Conservation (phyloP, 768 basidiomycete genomes). For the Tubosaeta brunneosetosa region DNA sequence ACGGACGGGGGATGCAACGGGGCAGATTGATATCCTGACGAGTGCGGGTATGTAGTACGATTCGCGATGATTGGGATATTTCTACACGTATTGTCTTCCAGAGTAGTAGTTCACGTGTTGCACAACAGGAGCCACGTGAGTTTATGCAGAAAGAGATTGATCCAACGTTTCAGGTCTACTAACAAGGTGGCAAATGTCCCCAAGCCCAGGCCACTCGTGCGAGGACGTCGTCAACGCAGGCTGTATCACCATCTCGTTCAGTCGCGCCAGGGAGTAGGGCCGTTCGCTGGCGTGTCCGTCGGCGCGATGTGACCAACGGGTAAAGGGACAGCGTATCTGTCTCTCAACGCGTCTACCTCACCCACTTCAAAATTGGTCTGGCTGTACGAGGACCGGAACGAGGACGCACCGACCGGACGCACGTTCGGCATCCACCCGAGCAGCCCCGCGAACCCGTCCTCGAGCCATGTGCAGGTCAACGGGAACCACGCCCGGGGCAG, state of each 20-base stretch:
- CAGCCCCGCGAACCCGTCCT: constrained; percentile 10
- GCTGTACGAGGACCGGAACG: constrained; percentile 33
- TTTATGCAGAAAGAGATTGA: too few species aligned
- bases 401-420: background rate
- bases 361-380: constrained; percentile 53
- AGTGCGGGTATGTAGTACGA: too few species aligned
- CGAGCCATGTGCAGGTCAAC: constrained; percentile 10
- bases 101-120: too few species aligned
- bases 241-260: constrained; percentile 39
- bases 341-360: constrained; percentile 41
- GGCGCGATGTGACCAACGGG: background rate
- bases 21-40: too few species aligned
- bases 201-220: constrained; percentile 31
- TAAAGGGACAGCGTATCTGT: constrained; percentile 1
- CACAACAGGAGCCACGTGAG: too few species aligned
- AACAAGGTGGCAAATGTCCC: too few species aligned
- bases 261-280: constrained; percentile 18
- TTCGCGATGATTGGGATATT: too few species aligned
- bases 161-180: too few species aligned
- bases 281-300: background rate
- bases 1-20: too few species aligned
- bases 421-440: constrained; percentile 17
- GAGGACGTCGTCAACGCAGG: constrained; percentile 43
- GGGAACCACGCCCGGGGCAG: background rate
- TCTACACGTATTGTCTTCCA: too few species aligned